Evolutionary conservation across 306 rosid genomes (phyloP), one percentile per base, ranked within the genome.

Genomic region (Luffa aegyptiaca): DNA sequence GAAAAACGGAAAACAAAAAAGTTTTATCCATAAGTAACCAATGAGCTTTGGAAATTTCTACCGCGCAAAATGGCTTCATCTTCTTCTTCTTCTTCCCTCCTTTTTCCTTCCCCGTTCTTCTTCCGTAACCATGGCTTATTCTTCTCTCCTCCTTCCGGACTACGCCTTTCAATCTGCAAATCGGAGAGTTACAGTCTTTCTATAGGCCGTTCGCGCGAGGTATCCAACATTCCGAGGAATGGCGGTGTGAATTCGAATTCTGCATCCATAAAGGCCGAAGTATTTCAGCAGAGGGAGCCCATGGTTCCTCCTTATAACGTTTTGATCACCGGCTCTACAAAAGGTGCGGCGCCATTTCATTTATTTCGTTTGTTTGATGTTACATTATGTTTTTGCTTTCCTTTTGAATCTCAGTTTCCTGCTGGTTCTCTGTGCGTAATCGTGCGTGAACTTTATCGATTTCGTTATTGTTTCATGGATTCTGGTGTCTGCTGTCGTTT

Each of bases 311-410:
- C 98, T 80, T 94, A 81, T 80, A 91, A 92, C 81, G 97, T 92
- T 18, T 88, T 94, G 92, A 89, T 94, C 55, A 92, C 98, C 2
- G 98, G 97, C 69, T 90, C 98, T 14, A 90, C 88, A 80, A 94
- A 92, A 94, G 98, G 97, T 91, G 11, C 33, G 52, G 5, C 5
- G 57, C 65, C 14, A 17, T 62, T 52, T 41, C 12, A 14, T 71
- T n/a, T 37, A 13, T 12, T 68, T 12, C 26, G 8, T 49, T 62
- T 81, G 26, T 31, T 55, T 35, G 72, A 55, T 58, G 10, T 18
- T 21, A 14, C 36, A 37, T 21, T 21, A 59, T 59, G 65, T 39
- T 21, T 41, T 70, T 3, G 6, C 31, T 64, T 39, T 62, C 8
- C 69, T 13, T 17, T 36, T 64, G 46, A 16, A 16, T 36, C 17